These are phyloP conservation scores for Neofusicoccum sp. DNA, from an alignment of 2,329 filamentous ascomycete species.

Conservation along the genomic window DNA sequence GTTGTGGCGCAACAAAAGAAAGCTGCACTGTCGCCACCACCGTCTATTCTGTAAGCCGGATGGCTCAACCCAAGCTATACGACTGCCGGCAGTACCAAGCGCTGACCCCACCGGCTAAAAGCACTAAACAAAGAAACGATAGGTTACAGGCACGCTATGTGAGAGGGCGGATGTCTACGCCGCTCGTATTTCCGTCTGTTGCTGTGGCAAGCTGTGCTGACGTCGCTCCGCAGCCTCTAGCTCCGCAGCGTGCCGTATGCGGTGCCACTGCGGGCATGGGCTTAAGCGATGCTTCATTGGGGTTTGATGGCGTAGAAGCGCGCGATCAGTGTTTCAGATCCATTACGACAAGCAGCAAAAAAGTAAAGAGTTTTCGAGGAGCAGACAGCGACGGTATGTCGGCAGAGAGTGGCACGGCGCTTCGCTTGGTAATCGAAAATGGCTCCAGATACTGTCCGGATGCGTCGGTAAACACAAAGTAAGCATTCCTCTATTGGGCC, in stretches of 20 bases:
- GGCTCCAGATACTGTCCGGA: background rate
- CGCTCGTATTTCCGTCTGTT: slow-evolving; percentile 16
- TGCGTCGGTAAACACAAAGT: background rate
- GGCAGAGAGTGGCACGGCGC: background rate
- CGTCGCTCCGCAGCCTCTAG: slow-evolving; percentile 15
- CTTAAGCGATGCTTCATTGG: background rate
- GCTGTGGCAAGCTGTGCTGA: slow-evolving; percentile 17
- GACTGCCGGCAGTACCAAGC: background rate
- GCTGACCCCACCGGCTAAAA: background rate
- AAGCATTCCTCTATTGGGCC: slow-evolving; percentile 5
- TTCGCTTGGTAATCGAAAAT: background rate
- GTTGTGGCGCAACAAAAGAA: background rate
- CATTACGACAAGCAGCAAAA: background rate
- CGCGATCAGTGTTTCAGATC: slow-evolving; percentile 2
- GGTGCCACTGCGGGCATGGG: background rate
- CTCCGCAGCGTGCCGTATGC: slow-evolving; percentile 11
- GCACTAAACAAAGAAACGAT: background rate
- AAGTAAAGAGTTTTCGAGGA: background rate
- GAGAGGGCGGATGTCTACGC: background rate
- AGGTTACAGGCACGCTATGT: background rate
- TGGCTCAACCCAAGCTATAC: slow-evolving; percentile 6
- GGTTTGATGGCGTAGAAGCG: background rate
- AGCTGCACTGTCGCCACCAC: background rate
- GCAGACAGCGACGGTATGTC: background rate
- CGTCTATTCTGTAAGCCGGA: background rate